These are phyloP conservation scores for Zea luxurians DNA, from an alignment of 176 grass and related monocot genomes.

Conservation along the genomic window DNA sequence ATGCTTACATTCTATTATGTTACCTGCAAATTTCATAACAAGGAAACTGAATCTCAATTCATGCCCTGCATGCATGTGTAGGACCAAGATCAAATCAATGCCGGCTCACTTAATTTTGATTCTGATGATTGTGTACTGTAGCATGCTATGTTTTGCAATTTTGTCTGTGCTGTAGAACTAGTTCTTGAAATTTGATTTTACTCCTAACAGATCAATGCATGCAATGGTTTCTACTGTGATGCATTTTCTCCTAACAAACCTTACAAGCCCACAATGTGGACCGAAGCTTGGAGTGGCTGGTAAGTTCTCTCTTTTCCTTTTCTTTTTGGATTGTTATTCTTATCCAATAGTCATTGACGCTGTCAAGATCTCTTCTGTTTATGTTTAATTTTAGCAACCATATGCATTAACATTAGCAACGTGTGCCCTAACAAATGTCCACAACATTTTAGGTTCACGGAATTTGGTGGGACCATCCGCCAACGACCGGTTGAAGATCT, in stretches of 20 bases:
- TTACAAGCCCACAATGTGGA: too few relatives aligned
- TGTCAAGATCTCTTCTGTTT: not conserved
- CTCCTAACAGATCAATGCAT: too few relatives aligned
- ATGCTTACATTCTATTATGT: not conserved
- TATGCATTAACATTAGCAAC: slow-evolving; percentile 20
- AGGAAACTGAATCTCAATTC: not conserved
- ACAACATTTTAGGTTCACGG: slow-evolving; percentile 75
- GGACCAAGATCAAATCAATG: not conserved
- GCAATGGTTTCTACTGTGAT: too few relatives aligned
- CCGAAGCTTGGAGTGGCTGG: too few relatives aligned
- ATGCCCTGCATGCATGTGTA: not conserved
- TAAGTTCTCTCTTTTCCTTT: too few relatives aligned
- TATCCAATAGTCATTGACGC: not conserved
- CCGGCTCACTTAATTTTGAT: not conserved
- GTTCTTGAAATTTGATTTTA: not conserved
- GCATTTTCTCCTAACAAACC: too few relatives aligned
- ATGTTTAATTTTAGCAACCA: slow-evolving; percentile 1
- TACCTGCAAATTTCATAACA: not conserved
- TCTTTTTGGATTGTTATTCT: not conserved
- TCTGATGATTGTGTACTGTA: not conserved
- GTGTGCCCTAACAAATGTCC: not conserved
- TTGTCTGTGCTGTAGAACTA: not conserved
- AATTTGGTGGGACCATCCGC: slow-evolving; percentile 88
- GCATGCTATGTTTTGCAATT: not conserved
- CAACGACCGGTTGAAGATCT: slow-evolving; percentile 91